Evolutionary conservation across 495 filamentous ascomycete species (phyloP).

Genomic region (Cercophora scortea): DNA sequence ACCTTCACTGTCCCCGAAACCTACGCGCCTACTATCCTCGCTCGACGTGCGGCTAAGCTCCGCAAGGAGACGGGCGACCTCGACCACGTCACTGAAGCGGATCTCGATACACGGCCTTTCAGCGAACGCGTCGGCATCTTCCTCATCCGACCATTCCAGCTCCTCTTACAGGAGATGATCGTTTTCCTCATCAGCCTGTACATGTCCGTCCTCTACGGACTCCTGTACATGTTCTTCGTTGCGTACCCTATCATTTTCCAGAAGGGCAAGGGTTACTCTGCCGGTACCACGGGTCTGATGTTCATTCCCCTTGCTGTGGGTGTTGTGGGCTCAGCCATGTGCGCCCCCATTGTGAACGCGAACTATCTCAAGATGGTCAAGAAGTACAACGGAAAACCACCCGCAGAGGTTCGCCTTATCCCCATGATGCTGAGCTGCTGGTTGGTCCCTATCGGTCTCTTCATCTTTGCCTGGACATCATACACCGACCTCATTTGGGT

Average conservation of each 20-base stretch:
- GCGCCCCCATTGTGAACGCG: constrained; percentile 65
- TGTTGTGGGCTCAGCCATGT: constrained; percentile 53
- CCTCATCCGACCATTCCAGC: constrained; percentile 68
- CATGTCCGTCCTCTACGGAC: constrained; percentile 71
- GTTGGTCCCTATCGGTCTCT: constrained; percentile 67
- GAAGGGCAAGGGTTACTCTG: constrained; percentile 62
- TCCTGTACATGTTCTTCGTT: constrained; percentile 81
- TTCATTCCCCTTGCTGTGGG: constrained; percentile 70
- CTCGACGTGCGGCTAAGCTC: constrained; percentile 55
- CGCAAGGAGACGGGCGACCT: constrained; percentile 56
- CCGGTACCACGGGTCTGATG: constrained; percentile 68
- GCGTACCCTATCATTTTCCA: constrained; percentile 76
- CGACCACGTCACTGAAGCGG: constrained; percentile 62
- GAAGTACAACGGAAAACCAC: constrained; percentile 59
- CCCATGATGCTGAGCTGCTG: constrained; percentile 84
- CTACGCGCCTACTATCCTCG: constrained; percentile 65
- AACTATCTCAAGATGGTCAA: constrained; percentile 58
- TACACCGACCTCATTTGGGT: constrained; percentile 59
- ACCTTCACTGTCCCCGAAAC: constrained; percentile 78
- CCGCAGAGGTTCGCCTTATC: constrained; percentile 67
- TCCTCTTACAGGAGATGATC: constrained; percentile 71
- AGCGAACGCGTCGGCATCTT: constrained; percentile 56
- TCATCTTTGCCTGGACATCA: constrained; percentile 81
- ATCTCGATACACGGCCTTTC: constrained; percentile 61
- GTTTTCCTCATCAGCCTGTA: constrained; percentile 70